These are phyloP conservation scores for Camellia granthamiana DNA, from an alignment of 148 eudicot species.

Conservation along the genomic window DNA sequence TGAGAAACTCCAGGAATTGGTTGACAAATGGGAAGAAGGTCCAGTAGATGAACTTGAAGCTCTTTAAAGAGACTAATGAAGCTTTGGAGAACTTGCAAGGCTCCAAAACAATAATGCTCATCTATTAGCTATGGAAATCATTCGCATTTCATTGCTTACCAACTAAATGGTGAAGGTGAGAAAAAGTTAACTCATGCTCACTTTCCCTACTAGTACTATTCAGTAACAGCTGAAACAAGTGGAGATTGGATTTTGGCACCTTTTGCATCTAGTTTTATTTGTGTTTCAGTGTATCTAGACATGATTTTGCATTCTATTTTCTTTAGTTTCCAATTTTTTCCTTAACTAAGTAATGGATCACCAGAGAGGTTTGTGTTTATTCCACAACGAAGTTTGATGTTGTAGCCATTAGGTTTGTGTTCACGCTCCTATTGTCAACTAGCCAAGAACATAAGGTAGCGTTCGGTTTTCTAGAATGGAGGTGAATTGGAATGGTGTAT, in stretches of 20 bases:
- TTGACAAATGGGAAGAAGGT: constrained; percentile 85
- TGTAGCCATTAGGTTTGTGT: no score
- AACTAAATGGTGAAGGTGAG: constrained; percentile 51
- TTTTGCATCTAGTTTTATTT: background rate
- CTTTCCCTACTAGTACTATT: constrained; percentile 24
- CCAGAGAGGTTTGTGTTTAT: no score
- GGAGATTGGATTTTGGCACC: background rate
- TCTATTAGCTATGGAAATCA: constrained; percentile 74
- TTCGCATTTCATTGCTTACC: constrained; percentile 63
- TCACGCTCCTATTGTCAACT: no score
- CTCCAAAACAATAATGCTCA: constrained; percentile 74
- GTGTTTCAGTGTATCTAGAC: background rate
- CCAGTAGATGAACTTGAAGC: constrained; percentile 52
- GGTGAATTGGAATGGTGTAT: no score
- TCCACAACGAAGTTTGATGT: no score
- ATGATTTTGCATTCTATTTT: background rate
- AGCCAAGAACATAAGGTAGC: no score
- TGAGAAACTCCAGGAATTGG: constrained; percentile 74
- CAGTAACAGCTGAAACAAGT: constrained; percentile 25
- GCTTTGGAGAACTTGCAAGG: constrained; percentile 64
- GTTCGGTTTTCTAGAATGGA: no score
- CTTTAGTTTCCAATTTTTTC: background rate
- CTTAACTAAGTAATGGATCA: no score
- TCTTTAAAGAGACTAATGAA: constrained; percentile 65
- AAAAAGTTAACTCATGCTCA: background rate